Conservation (phyloP, 257 asterid species). For the Solanum sitiens region DNA sequence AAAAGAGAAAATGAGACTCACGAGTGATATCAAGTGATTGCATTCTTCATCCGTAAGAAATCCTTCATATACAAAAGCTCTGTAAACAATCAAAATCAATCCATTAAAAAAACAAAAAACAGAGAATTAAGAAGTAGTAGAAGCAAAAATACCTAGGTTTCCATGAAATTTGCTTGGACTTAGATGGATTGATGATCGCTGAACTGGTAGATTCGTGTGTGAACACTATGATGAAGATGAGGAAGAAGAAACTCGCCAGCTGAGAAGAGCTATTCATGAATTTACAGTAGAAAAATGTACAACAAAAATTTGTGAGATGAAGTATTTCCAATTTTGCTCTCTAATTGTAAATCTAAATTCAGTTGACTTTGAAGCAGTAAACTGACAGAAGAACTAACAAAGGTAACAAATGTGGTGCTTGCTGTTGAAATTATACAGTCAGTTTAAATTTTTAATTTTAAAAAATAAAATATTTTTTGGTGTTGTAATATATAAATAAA, state of each 20-base stretch:
- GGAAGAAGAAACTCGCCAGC: constrained; percentile 14
- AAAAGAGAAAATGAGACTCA: constrained; percentile 16
- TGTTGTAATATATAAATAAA: no score
- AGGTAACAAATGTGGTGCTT: not conserved
- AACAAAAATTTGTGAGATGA: not conserved
- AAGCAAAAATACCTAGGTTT: constrained; percentile 57
- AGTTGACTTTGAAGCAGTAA: not conserved
- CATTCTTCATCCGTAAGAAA: constrained; percentile 87
- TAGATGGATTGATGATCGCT: constrained; percentile 76
- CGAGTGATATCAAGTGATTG: constrained; percentile 79
- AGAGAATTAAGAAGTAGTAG: not conserved
- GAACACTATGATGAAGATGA: constrained; percentile 41
- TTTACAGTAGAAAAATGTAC: not conserved
- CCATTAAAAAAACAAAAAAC: not conserved
- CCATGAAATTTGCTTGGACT: constrained; percentile 74
- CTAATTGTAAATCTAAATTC: not conserved
- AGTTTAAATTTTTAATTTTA: no score
- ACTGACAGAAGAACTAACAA: not conserved
- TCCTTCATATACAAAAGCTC: constrained; percentile 88
- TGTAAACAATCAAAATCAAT: not conserved
- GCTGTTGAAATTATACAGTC: not conserved
- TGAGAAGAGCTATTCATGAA: constrained; percentile 20
- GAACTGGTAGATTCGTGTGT: constrained; percentile 29
- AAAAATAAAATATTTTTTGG: no score
- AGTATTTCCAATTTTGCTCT: not conserved